Evolutionary conservation across 2,329 filamentous ascomycete genomes (phyloP).

Genomic region (Alternaria solani): DNA sequence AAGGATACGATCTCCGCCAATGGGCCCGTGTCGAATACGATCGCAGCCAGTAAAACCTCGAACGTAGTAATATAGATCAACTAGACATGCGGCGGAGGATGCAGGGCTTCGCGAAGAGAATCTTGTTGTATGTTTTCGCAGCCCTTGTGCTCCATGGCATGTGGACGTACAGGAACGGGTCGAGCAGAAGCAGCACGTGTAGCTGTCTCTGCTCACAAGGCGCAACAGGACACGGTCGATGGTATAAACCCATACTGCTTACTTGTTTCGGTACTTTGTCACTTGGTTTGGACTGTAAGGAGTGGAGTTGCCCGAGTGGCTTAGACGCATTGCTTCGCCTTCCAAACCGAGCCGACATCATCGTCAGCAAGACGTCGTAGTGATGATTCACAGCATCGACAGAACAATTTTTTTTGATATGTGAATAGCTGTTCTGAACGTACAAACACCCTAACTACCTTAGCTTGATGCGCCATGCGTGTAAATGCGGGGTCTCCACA

Average conservation of each 20-base stretch:
- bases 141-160: background rate
- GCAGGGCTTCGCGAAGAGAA: background rate
- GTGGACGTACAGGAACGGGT: background rate
- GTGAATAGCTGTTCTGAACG: background rate
- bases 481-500: conserved; percentile 17
- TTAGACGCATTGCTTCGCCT: background rate
- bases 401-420: background rate
- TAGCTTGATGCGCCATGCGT: background rate
- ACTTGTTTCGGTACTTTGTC: background rate
- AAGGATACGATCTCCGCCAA: accelerated
- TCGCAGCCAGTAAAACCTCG: background rate
- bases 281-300: background rate
- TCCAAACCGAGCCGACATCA: background rate
- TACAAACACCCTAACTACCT: background rate
- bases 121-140: background rate
- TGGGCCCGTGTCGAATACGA: background rate
- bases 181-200: background rate
- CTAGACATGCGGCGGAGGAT: background rate
- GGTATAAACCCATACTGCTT: background rate
- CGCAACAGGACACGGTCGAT: background rate
- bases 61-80: accelerated
- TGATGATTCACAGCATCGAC: background rate
- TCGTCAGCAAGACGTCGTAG: background rate
- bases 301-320: no score
- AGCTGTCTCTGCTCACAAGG: background rate